phyloP scores from a whole-genome alignment of 768 basidiomycete species.

The Suillus ampliporus region DNA sequence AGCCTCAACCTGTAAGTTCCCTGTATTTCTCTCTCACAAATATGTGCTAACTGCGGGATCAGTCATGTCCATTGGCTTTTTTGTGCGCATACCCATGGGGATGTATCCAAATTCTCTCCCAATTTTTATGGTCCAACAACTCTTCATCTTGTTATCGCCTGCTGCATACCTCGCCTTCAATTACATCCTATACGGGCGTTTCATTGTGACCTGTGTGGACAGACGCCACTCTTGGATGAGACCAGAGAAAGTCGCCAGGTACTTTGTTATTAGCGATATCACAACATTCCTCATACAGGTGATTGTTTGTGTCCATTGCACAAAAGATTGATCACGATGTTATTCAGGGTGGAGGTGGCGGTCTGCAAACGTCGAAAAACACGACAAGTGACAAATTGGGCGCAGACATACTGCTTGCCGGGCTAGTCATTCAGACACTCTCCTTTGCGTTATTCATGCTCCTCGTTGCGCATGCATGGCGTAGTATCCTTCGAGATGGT shows the following conservation, averaged over 20 bases:
- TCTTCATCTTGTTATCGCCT: constrained; percentile 34
- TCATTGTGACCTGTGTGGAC: constrained; percentile 25
- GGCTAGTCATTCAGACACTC: constrained; percentile 28
- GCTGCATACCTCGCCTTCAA: constrained; percentile 39
- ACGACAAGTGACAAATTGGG: constrained; percentile 16
- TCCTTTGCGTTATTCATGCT: constrained; percentile 31
- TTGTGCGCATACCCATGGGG: constrained; percentile 24
- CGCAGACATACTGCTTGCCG: constrained; percentile 27
- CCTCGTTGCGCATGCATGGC: constrained; percentile 19
- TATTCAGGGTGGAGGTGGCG: constrained; percentile 29
- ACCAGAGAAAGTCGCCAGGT: constrained; percentile 28
- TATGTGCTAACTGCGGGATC: background rate
- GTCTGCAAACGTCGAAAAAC: constrained; percentile 18
- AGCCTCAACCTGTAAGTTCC: constrained; percentile 26
- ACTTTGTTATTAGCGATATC: constrained; percentile 35
- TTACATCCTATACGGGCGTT: constrained; percentile 38
- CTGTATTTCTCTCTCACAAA: too few relatives aligned
- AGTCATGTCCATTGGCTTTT: constrained; percentile 30
- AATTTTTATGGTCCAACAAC: constrained; percentile 20
- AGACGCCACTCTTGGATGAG: constrained; percentile 27
- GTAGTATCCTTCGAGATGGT: constrained; percentile 19
- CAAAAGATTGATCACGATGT: background rate
- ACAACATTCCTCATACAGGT: constrained; percentile 36
- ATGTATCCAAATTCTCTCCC: constrained; percentile 26
- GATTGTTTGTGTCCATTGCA: background rate